Conservation (phyloP, 2,329 filamentous ascomycete genomes). For the Monosporascus sp. region DNA sequence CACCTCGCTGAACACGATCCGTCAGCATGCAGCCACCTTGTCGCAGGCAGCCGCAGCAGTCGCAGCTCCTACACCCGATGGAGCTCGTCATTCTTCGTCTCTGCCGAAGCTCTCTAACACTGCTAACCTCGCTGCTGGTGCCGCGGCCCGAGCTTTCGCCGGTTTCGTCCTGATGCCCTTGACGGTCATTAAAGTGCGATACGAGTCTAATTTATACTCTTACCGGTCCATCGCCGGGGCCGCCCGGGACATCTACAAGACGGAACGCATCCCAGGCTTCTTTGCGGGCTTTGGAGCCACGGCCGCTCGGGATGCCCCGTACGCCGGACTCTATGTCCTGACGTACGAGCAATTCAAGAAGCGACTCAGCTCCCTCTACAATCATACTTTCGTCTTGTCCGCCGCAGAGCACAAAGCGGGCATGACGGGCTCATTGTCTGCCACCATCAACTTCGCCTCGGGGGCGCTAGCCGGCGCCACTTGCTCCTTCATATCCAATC, state of each 20-base stretch:
- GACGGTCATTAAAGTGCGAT: slow-evolving; percentile 93
- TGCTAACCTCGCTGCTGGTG: slow-evolving; percentile 81
- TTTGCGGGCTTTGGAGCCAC: slow-evolving; percentile 94
- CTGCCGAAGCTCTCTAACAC: slow-evolving; percentile 78
- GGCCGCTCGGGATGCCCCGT: slow-evolving; percentile 89
- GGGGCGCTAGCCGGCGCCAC: slow-evolving; percentile 74
- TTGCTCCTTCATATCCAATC: slow-evolving; percentile 88
- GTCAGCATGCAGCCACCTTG: slow-evolving; percentile 54
- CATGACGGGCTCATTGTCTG: slow-evolving; percentile 42
- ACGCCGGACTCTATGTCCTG: slow-evolving; percentile 89
- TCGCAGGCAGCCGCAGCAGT: slow-evolving; percentile 5
- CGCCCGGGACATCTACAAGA: slow-evolving; percentile 65
- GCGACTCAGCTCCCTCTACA: slow-evolving; percentile 40
- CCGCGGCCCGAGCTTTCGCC: slow-evolving; percentile 75
- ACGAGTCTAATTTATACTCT: slow-evolving; percentile 80
- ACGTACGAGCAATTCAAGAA: slow-evolving; percentile 86
- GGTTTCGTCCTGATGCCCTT: slow-evolving; percentile 93
- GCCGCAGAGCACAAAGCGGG: slow-evolving; percentile 1
- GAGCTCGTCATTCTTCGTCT: slow-evolving; percentile 52
- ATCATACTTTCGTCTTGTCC: slow-evolving; percentile 1
- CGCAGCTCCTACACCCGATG: slow-evolving; percentile 8
- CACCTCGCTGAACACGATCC: slow-evolving; percentile 75
- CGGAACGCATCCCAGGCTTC: slow-evolving; percentile 75
- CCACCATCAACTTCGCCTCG: slow-evolving; percentile 78
- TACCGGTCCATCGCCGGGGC: slow-evolving; percentile 75